A percentile compares a stretch with the other conserved stretches of the same genome.
phyloP scores from a whole-genome alignment of 108 stramenopile genomes.

The Cyclotella cryptica region DNA sequence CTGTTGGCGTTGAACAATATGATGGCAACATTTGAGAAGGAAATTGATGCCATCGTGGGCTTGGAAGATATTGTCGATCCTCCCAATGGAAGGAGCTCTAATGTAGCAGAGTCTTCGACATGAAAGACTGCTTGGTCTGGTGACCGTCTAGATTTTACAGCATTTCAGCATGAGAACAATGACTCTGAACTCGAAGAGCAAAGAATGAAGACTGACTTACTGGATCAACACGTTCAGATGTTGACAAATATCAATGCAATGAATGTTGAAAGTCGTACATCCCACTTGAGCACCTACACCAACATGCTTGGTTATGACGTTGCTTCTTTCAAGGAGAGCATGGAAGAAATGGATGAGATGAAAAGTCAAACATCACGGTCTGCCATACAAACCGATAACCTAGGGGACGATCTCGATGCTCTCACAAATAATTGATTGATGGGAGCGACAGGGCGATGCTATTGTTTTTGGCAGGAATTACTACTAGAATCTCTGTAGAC shows the following conservation, averaged over 20 bases:
- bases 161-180: no score
- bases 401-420: constrained; percentile 14
- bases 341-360: neutral
- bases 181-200: no score
- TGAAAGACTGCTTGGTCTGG: no score
- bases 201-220: no score
- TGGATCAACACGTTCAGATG: no score
- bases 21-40: constrained; percentile 17
- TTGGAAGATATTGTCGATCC: constrained; percentile 7
- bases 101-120: neutral
- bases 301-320: neutral
- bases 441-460: no score
- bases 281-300: neutral
- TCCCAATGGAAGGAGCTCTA: neutral
- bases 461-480: no score
- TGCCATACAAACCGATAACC: constrained; percentile 1
- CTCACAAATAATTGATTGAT: no score
- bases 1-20: constrained; percentile 4
- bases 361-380: neutral
- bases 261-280: neutral
- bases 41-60: constrained; percentile 7
- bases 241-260: no score
- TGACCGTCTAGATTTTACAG: no score
- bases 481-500: no score
- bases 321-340: neutral